Evolutionary conservation across 768 basidiomycete genomes (phyloP).

Genomic region (Sporobolomyces phaffii): DNA sequence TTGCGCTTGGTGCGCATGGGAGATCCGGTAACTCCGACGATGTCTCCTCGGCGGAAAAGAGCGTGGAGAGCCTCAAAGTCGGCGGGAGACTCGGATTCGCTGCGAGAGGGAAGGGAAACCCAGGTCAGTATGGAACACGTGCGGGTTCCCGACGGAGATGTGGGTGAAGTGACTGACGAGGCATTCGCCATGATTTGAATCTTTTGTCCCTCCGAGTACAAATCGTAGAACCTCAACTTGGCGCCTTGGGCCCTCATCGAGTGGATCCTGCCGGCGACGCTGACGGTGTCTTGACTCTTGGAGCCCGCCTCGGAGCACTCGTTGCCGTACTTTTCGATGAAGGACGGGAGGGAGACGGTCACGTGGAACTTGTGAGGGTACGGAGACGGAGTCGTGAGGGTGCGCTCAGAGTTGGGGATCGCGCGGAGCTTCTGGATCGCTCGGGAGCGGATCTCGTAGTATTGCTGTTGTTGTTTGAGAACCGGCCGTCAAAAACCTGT

Average conservation of each 20-base stretch:
- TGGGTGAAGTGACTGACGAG: slow-evolving; percentile 54
- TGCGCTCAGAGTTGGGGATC: slow-evolving; percentile 54
- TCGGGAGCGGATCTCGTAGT: slow-evolving; percentile 85
- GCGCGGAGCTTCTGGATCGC: slow-evolving; percentile 78
- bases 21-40: slow-evolving; percentile 82
- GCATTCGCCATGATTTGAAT: slow-evolving; percentile 91
- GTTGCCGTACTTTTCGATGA: slow-evolving; percentile 67
- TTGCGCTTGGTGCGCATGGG: slow-evolving; percentile 92
- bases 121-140: background rate
- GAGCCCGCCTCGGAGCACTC: slow-evolving; percentile 39
- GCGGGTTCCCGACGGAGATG: background rate
- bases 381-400: slow-evolving; percentile 63
- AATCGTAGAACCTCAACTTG: slow-evolving; percentile 89
- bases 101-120: slow-evolving; percentile 4
- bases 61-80: slow-evolving; percentile 68
- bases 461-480: slow-evolving; percentile 61
- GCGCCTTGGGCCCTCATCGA: slow-evolving; percentile 74
- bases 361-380: slow-evolving; percentile 99
- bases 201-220: slow-evolving; percentile 84
- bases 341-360: slow-evolving; percentile 63
- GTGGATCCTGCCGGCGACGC: slow-evolving; percentile 83
- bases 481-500: background rate
- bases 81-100: slow-evolving; percentile 46
- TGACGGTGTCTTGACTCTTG: slow-evolving; percentile 57
- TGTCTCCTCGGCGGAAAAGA: slow-evolving; percentile 88